Evolutionary conservation across 345 rosid genomes (phyloP).

Genomic region (Ricinus communis): DNA sequence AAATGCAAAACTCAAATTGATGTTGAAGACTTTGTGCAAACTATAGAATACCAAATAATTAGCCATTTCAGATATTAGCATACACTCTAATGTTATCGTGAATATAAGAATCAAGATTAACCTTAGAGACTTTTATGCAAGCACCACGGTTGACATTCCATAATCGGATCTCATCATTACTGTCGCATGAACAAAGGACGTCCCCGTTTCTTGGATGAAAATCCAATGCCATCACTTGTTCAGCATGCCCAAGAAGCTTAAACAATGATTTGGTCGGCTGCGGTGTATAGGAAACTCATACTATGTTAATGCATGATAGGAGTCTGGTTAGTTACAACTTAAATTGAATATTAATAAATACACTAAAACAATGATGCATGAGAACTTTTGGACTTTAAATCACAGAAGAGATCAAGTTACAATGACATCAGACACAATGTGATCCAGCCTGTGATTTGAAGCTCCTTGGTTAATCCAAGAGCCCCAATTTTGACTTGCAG

Average conservation of each 20-base stretch:
- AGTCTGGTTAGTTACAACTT: background rate
- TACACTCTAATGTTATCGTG: background rate
- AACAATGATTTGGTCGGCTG: conserved; percentile 29
- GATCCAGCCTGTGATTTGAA: no score
- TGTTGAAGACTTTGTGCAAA: no score
- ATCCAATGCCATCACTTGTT: conserved; percentile 36
- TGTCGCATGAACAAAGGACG: conserved; percentile 35
- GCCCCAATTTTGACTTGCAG: no score
- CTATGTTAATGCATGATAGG: background rate
- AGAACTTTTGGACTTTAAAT: no score
- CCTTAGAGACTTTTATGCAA: conserved; percentile 26
- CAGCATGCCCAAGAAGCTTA: conserved; percentile 30
- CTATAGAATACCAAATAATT: no score
- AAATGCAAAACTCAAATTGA: no score
- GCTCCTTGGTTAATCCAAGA: no score
- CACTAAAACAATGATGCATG: no score
- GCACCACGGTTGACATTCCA: conserved; percentile 31
- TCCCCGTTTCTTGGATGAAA: conserved; percentile 33
- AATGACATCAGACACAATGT: no score
- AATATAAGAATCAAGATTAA: conserved; percentile 8
- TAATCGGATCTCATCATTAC: conserved; percentile 29
- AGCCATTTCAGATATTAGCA: background rate
- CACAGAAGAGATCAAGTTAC: no score
- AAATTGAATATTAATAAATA: no score
- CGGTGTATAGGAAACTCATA: conserved; percentile 4